Percentiles rank a stretch among this genome's conserved stretches.
Conservation (phyloP, 2,329 filamentous ascomycete species). For the Diaporthe vaccinii region DNA sequence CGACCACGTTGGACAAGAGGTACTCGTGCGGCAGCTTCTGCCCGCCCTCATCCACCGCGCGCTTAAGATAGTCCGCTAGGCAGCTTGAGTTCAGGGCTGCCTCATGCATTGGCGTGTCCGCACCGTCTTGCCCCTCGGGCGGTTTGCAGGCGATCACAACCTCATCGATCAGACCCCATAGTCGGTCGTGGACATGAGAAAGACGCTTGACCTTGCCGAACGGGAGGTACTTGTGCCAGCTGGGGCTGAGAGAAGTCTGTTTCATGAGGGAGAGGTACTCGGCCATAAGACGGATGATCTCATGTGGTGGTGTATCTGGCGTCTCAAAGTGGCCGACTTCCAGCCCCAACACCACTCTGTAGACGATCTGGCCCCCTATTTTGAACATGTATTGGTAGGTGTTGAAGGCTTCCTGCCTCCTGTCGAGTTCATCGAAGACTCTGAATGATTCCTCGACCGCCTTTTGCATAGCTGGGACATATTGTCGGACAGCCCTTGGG, state of each 20-base stretch:
- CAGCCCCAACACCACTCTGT: neutral
- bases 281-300: neutral
- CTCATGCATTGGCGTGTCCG: neutral
- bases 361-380: neutral
- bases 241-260: neutral
- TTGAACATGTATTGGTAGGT: slow-evolving; percentile 1
- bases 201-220: neutral
- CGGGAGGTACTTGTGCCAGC: neutral
- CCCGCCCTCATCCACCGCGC: neutral
- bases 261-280: neutral
- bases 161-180: neutral
- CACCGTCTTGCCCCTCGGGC: neutral
- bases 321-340: neutral
- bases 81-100: neutral
- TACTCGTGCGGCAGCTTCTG: neutral
- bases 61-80: neutral
- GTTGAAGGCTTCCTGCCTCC: neutral
- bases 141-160: neutral
- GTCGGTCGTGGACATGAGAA: neutral
- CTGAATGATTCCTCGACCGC: neutral
- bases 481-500: neutral
- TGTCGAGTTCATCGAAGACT: neutral
- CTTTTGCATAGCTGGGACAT: neutral
- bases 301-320: neutral
- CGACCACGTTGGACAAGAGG: neutral